Percentiles rank a stretch among this genome's conserved stretches.
Conservation (phyloP, 805 yeast species). For the Zygoascus tannicola region DNA sequence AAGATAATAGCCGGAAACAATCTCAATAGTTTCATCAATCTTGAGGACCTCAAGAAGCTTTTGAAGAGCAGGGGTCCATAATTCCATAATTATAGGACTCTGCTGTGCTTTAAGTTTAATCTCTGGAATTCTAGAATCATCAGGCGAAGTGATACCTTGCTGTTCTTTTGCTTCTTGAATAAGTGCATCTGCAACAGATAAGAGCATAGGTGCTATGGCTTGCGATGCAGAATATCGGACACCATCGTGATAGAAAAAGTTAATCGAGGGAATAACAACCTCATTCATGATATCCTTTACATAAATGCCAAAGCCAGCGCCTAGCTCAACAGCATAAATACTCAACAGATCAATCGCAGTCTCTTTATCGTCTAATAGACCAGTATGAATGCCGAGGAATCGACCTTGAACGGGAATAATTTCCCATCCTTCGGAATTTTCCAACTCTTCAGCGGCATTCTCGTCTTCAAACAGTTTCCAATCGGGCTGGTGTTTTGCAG, state of each 20-base stretch:
- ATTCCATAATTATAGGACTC: conserved; percentile 44
- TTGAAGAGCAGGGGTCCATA: conserved; percentile 64
- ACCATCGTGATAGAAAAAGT: conserved; percentile 87
- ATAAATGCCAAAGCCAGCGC: conserved; percentile 74
- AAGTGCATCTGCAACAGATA: conserved; percentile 47
- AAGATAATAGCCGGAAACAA: conserved; percentile 67
- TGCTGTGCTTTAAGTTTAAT: conserved; percentile 19
- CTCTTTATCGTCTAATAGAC: conserved; percentile 88
- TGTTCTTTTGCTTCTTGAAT: conserved; percentile 33
- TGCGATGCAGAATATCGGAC: conserved; percentile 88
- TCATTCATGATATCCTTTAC: conserved; percentile 69
- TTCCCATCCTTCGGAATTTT: conserved; percentile 89
- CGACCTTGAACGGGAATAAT: conserved; percentile 85
- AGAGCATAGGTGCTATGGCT: conserved; percentile 66
- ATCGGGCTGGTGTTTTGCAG: conserved; percentile 87
- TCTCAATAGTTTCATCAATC: conserved; percentile 75
- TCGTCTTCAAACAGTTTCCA: conserved; percentile 80
- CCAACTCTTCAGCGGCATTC: conserved; percentile 71
- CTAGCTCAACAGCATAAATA: conserved; percentile 75
- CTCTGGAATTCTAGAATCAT: background rate
- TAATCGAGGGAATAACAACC: conserved; percentile 79
- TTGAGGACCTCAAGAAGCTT: conserved; percentile 60
- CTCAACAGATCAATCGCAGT: conserved; percentile 82
- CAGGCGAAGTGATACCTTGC: conserved; percentile 33
- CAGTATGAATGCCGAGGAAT: conserved; percentile 89